Conservation (phyloP, 306 rosid species). For the Spatholobus suberectus region DNA sequence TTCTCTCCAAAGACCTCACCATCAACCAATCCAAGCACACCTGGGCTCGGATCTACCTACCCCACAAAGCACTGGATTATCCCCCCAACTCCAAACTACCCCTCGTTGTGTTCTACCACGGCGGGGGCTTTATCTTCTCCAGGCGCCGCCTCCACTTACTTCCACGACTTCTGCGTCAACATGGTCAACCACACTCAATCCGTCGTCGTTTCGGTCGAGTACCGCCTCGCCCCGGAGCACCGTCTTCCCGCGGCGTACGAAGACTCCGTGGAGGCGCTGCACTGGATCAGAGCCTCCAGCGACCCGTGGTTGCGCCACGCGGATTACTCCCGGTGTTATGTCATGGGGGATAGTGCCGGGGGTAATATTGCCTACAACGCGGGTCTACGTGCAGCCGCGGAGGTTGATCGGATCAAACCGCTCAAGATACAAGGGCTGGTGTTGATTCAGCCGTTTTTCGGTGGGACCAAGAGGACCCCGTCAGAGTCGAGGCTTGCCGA, state of each 20-base stretch:
- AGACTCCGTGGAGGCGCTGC: constrained; percentile 57
- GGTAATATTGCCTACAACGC: constrained; percentile 59
- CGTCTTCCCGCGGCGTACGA: constrained; percentile 57
- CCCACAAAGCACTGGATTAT: constrained; percentile 37
- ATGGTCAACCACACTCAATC: constrained; percentile 37
- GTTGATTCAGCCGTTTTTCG: constrained; percentile 59
- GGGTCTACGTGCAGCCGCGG: constrained; percentile 54
- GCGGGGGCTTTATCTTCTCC: constrained; percentile 58
- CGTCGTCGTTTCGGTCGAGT: constrained; percentile 56
- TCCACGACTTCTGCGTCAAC: constrained; percentile 47
- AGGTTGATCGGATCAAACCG: constrained; percentile 39
- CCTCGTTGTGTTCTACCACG: constrained; percentile 58
- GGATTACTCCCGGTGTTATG: constrained; percentile 51
- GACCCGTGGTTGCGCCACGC: constrained; percentile 58
- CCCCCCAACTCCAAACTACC: constrained; percentile 38
- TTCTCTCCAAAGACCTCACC: constrained; percentile 56
- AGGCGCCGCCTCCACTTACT: constrained; percentile 49
- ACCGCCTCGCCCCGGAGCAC: constrained; percentile 67
- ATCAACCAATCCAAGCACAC: constrained; percentile 53
- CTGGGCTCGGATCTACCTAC: constrained; percentile 55
- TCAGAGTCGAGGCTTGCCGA: constrained; percentile 53
- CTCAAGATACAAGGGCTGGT: constrained; percentile 53
- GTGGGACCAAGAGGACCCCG: constrained; percentile 52
- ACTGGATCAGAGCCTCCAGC: constrained; percentile 48
- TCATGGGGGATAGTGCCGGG: constrained; percentile 68